These are phyloP conservation scores for Thinopyrum elongatum DNA, from an alignment of 176 grass and related monocot genomes.

Conservation along the genomic window DNA sequence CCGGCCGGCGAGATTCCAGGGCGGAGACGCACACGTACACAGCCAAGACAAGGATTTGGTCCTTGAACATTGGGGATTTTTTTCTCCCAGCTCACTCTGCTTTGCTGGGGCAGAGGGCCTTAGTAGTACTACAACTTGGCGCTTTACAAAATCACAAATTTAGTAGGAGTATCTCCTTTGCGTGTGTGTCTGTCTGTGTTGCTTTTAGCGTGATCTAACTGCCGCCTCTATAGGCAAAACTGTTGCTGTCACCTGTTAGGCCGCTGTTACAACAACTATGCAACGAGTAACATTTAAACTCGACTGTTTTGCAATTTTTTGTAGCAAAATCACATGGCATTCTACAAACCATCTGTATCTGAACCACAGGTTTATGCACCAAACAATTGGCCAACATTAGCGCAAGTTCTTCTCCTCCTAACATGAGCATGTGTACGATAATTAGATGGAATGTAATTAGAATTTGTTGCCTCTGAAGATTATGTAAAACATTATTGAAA, in stretches of 20 bases:
- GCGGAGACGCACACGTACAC: too few relatives aligned
- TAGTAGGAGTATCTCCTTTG: not conserved
- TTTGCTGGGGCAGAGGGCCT: too few relatives aligned
- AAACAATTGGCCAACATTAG: not conserved
- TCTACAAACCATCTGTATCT: not conserved
- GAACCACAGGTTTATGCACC: not conserved
- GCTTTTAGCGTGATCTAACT: conserved; percentile 20
- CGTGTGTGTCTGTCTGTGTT: not conserved
- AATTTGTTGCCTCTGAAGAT: not conserved
- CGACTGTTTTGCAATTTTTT: not conserved
- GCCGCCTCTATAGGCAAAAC: not conserved
- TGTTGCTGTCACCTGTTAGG: not conserved
- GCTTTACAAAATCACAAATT: too few relatives aligned
- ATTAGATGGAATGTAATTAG: not conserved
- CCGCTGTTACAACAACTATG: not conserved
- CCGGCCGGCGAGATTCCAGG: too few relatives aligned
- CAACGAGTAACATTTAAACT: not conserved
- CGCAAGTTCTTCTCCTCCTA: not conserved
- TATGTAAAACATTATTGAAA: not conserved
- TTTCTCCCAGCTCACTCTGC: too few relatives aligned
- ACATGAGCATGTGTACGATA: not conserved
- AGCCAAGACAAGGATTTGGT: too few relatives aligned
- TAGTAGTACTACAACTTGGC: too few relatives aligned
- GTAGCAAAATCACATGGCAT: not conserved
- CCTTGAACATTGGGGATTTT: too few relatives aligned